Conservation (phyloP, 768 basidiomycete genomes). For the Lentinula detonsa region DNA sequence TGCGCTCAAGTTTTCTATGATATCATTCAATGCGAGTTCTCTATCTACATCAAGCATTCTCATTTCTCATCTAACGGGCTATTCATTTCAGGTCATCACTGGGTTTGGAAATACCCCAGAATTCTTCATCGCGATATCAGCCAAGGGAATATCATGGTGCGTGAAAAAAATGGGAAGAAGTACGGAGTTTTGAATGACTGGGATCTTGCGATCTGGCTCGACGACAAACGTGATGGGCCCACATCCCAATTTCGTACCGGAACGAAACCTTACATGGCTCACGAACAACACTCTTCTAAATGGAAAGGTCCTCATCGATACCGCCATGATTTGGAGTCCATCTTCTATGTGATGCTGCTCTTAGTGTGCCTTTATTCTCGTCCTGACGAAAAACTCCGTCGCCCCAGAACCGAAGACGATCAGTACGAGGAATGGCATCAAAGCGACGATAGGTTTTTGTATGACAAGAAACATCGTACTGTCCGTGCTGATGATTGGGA, state of each 20-base stretch:
- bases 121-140: slow-evolving; percentile 2
- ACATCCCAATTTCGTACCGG: not conserved
- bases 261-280: not conserved
- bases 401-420: too few relatives aligned
- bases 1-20: not conserved
- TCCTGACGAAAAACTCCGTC: not conserved
- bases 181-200: not conserved
- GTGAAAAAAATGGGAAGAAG: not conserved
- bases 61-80: too few relatives aligned
- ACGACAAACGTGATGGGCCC: not conserved
- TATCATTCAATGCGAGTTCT: not conserved
- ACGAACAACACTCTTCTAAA: not conserved
- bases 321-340: not conserved
- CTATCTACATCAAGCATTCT: too few relatives aligned
- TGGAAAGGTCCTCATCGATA: not conserved
- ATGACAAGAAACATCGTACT: not conserved
- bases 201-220: slow-evolving; percentile 17
- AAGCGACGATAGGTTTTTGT: not conserved
- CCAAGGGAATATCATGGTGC: not conserved
- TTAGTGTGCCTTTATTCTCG: not conserved
- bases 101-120: not conserved
- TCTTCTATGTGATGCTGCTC: not conserved
- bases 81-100: not conserved
- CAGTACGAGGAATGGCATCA: not conserved
- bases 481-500: not conserved